Percentiles rank a stretch among this genome's conserved stretches.
These are phyloP conservation scores for Pichia sp. DNA, from an alignment of 1,139 yeast species.

Conservation along the genomic window DNA sequence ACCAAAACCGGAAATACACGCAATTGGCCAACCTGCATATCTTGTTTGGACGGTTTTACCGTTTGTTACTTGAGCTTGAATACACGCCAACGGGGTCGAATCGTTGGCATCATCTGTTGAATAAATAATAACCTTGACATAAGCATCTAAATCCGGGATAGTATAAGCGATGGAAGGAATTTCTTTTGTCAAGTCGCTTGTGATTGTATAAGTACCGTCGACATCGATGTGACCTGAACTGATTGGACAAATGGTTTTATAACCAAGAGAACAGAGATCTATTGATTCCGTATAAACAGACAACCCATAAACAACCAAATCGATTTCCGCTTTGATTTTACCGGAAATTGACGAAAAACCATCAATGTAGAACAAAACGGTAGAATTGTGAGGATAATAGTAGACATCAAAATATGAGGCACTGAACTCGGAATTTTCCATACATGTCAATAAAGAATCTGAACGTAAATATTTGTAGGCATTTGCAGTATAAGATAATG, in stretches of 20 bases:
- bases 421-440: conserved; percentile 82
- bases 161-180: conserved; percentile 84
- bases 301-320: conserved; percentile 81
- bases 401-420: conserved; percentile 79
- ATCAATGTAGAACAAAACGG: conserved; percentile 58
- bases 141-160: conserved; percentile 91
- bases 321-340: conserved; percentile 57
- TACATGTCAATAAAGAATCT: conserved; percentile 82
- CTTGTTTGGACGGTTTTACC: conserved; percentile 93
- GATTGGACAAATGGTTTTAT: conserved; percentile 65
- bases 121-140: conserved; percentile 67
- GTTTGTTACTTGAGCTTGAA: conserved; percentile 77
- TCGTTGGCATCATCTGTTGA: conserved; percentile 32
- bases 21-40: conserved; percentile 96
- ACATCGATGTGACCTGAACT: conserved; percentile 82
- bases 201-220: conserved; percentile 40
- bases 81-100: conserved; percentile 68
- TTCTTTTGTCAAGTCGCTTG: conserved; percentile 34
- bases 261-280: conserved; percentile 54
- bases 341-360: conserved; percentile 79
- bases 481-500: background rate
- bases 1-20: conserved; percentile 84
- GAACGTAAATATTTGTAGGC: conserved; percentile 36
- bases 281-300: conserved; percentile 47
- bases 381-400: conserved; percentile 55